Percentiles rank a stretch among this genome's conserved stretches.
Conservation (phyloP, 2,329 filamentous ascomycete species). For the Colletotrichum graminicola region DNA sequence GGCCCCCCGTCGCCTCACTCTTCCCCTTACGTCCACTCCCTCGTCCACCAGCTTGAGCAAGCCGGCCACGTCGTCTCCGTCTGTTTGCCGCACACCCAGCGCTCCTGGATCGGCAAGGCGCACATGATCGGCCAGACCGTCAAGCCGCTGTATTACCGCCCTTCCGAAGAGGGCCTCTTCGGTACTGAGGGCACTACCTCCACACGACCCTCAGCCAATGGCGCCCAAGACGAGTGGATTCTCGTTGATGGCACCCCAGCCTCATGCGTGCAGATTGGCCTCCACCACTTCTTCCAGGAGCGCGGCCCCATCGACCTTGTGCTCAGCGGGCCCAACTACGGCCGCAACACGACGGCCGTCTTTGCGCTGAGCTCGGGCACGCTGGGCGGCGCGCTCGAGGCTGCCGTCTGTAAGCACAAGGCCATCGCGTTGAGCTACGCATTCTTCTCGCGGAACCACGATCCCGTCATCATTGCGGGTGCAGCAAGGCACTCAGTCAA, state of each 20-base stretch:
- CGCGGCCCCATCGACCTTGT: constrained; percentile 81
- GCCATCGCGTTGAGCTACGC: constrained; percentile 90
- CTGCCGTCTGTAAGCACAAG: constrained; percentile 75
- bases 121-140: constrained; percentile 93
- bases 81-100: constrained; percentile 88
- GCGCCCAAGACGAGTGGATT: constrained; percentile 80
- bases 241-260: constrained; percentile 85
- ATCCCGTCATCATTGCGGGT: constrained; percentile 82
- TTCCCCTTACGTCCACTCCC: constrained; percentile 83
- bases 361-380: constrained; percentile 85
- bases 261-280: constrained; percentile 83
- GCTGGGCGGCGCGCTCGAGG: constrained; percentile 81
- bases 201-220: constrained; percentile 61
- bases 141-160: constrained; percentile 85
- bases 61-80: constrained; percentile 92
- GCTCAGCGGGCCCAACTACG: constrained; percentile 85
- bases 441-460: constrained; percentile 88
- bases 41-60: constrained; percentile 76
- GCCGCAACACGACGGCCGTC: constrained; percentile 83
- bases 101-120: constrained; percentile 98
- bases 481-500: constrained; percentile 80
- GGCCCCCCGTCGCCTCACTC: constrained; percentile 82
- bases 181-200: constrained; percentile 74
- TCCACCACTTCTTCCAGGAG: constrained; percentile 83
- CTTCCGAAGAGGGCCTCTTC: constrained; percentile 55